Evolutionary conservation across 345 rosid species (phyloP), one percentile per base, ranked within the genome.

Genomic region (Syzygium grande): DNA sequence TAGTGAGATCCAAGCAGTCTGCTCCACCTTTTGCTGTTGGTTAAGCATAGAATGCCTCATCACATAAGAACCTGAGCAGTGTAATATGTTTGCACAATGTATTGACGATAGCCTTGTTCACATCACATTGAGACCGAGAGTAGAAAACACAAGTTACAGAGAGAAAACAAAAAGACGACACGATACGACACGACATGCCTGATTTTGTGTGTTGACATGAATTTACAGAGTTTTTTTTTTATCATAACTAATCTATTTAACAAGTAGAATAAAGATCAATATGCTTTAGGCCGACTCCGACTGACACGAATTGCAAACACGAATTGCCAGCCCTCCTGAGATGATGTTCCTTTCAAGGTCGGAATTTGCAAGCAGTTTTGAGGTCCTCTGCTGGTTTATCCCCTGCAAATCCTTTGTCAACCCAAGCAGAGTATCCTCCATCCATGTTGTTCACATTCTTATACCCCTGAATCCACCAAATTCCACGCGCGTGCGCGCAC

Each of bases 371-470:
- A 84, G 88, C 84, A 85, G 88, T 89, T 89, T 93, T 92, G 88
- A 93, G 92, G 88, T 93, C 93, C 85, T 88, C 92, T 0, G 90
- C 85, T 8, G 92, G 92, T 87, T 91, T 87, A 27, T 90, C 92
- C 4, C 91, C 91, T 5, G 93, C 90, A 9, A 91, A 59, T 88
- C 93, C 93, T 52, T 88, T 88, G 85, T 91, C 94, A n/a, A 90
- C 91, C 94, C 94, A 93, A 11, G 92, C 92, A 29, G 95, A 91
- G 89, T 91, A 92, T 19, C 95, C 93, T 68, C 93, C 95, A 53
- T 85, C 95, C 93, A 92, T 90, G 90, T 90, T 91, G 53, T 80
- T 92, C 86, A 91, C 93, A 84, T 89, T 84, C 85, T 89, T 89
- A 52, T 90, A 92, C 9, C 93, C 92, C 95, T 91, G 90, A 25